Evolutionary conservation across 441 rosid species (phyloP).

Genomic region (Eugenia klotzschiana): DNA sequence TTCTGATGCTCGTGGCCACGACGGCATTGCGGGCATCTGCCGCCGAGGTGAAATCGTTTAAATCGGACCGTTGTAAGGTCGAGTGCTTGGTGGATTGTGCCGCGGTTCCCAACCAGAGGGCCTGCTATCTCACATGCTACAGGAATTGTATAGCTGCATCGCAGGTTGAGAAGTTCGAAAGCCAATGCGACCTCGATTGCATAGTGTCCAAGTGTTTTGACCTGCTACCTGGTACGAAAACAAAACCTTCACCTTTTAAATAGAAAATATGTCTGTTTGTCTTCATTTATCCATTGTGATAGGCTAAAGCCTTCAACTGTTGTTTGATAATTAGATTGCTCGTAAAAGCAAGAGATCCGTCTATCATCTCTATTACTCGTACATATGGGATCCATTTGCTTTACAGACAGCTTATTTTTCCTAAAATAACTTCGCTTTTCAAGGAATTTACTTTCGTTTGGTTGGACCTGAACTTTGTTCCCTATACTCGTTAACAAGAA

Average conservation of each 20-base stretch:
- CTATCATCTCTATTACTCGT: background rate
- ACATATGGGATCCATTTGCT: background rate
- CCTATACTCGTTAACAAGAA: background rate
- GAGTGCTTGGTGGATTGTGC: rapidly evolving
- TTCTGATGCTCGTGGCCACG: background rate
- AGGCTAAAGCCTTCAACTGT: background rate
- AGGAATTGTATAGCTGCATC: background rate
- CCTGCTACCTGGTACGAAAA: no score
- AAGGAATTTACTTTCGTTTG: background rate
- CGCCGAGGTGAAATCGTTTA: background rate
- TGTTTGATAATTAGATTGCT: background rate
- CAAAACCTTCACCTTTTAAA: background rate
- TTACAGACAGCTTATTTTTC: background rate
- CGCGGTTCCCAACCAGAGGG: rapidly evolving
- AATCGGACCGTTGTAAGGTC: rapidly evolving
- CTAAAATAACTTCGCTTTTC: background rate
- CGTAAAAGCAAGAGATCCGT: no score
- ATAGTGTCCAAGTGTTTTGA: background rate
- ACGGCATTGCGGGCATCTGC: background rate
- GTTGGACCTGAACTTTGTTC: background rate
- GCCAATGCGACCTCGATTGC: background rate
- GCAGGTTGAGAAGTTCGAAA: background rate
- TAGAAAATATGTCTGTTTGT: background rate
- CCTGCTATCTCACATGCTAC: background rate
- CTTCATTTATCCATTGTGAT: background rate